Evolutionary conservation across 2,329 filamentous ascomycete genomes (phyloP).

Genomic region (Davidsoniella eucalypti): DNA sequence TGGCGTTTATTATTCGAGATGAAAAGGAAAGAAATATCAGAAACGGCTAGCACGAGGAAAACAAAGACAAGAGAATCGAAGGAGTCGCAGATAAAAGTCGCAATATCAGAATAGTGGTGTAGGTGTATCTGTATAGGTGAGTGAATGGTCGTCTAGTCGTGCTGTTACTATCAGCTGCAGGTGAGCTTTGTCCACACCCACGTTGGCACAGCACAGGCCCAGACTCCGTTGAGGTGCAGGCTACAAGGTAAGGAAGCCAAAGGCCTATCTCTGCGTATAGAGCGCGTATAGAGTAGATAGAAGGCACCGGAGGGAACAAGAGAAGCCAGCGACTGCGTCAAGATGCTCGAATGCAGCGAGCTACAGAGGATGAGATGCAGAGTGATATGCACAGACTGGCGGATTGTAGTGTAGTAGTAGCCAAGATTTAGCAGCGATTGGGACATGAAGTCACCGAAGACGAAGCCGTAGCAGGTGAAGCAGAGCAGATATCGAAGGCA

Average conservation of each 20-base stretch:
- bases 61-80: neutral
- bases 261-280: neutral
- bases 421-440: too few relatives aligned
- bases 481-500: too few relatives aligned
- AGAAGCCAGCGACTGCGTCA: too few relatives aligned
- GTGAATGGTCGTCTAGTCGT: too few relatives aligned
- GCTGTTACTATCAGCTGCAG: neutral
- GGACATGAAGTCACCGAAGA: too few relatives aligned
- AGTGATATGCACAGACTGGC: too few relatives aligned
- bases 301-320: neutral
- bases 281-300: neutral
- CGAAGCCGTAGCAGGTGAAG: too few relatives aligned
- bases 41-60: neutral
- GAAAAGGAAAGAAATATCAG: neutral
- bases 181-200: slow-evolving; percentile 8
- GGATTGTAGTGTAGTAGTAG: too few relatives aligned
- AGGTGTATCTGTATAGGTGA: slow-evolving; percentile 2
- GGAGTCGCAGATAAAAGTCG: neutral
- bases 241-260: neutral
- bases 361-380: too few relatives aligned
- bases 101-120: neutral
- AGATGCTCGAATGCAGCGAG: too few relatives aligned
- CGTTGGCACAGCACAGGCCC: slow-evolving; percentile 2
- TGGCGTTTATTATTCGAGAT: too few relatives aligned
- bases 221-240: neutral